Percentiles rank a stretch among this genome's conserved stretches.
Evolutionary conservation across 208 protist genomes (phyloP).

Genomic region (Trypanosoma cruzi): DNA sequence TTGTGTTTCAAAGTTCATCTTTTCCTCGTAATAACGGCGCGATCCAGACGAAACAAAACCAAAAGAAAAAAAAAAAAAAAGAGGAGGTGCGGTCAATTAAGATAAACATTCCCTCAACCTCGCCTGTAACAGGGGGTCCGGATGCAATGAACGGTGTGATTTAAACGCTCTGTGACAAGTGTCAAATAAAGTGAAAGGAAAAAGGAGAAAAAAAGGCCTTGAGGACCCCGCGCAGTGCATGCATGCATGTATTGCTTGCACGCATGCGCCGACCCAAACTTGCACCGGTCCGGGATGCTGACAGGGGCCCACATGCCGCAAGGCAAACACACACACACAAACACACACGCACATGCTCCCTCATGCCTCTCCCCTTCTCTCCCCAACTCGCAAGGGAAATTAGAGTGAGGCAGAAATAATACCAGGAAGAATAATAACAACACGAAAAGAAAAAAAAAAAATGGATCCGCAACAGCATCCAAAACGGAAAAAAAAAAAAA

Average conservation of each 20-base stretch:
- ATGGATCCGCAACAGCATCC: no score
- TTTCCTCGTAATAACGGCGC: not conserved
- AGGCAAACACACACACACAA: no score
- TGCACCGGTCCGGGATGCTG: no score
- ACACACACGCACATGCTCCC: not conserved
- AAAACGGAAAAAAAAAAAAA: constrained; percentile 15
- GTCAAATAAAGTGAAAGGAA: not conserved
- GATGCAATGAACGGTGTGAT: not conserved
- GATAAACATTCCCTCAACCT: not conserved
- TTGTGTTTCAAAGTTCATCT: no score
- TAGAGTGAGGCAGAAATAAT: not conserved
- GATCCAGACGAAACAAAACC: not conserved
- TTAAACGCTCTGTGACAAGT: not conserved
- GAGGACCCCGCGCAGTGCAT: not conserved
- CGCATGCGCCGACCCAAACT: not conserved
- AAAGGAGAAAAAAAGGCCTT: not conserved
- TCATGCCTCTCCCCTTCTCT: not conserved
- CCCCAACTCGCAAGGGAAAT: not conserved
- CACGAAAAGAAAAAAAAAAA: constrained; percentile 16
- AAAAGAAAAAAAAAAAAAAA: not conserved
- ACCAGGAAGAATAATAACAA: constrained; percentile 12
- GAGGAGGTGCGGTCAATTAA: not conserved
- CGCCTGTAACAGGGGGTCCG: not conserved
- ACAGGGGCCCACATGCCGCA: no score
- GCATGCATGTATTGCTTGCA: not conserved